phyloP scores from a whole-genome alignment of 495 filamentous ascomycete genomes.

The Hypoxylon lienhwacheense region DNA sequence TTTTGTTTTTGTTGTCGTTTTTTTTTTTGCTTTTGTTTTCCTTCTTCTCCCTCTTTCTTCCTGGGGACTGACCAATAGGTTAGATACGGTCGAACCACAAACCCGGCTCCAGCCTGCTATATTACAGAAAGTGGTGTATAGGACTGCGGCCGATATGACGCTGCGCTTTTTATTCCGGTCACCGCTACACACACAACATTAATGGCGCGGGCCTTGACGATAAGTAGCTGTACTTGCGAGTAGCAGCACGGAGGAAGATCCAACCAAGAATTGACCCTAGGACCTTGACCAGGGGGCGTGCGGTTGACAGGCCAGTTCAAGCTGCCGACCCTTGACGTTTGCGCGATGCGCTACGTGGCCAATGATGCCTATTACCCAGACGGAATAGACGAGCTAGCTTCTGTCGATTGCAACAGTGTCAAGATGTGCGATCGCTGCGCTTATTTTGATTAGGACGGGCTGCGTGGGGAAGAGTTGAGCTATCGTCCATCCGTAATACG shows the following conservation, averaged over 20 bases:
- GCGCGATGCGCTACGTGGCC: conserved; percentile 32
- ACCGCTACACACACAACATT: conserved; percentile 9
- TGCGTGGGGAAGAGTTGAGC: conserved; percentile 9
- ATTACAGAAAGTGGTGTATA: conserved; percentile 18
- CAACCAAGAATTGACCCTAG: conserved; percentile 24
- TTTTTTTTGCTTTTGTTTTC: too few relatives aligned
- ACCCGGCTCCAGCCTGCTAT: conserved; percentile 29
- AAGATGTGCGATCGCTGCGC: conserved; percentile 25
- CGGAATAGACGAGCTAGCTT: conserved; percentile 23
- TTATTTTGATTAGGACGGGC: conserved; percentile 16
- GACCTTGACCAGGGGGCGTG: conserved; percentile 25
- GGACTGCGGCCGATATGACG: conserved; percentile 25
- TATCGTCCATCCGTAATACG: conserved; percentile 18
- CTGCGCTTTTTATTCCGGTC: conserved; percentile 17
- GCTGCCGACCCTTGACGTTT: conserved; percentile 24
- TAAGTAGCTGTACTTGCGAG: conserved; percentile 31
- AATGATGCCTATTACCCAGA: conserved; percentile 23
- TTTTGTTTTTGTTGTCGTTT: too few relatives aligned
- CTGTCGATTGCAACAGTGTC: conserved; percentile 9
- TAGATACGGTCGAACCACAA: conserved; percentile 35
- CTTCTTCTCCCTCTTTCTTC: conserved; percentile 24
- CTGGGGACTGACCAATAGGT: conserved; percentile 20
- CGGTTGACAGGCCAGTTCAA: conserved; percentile 28
- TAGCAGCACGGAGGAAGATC: conserved; percentile 26
- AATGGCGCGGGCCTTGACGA: conserved; percentile 4